Evolutionary conservation across 2,329 filamentous ascomycete species (phyloP), one percentile per base, ranked within the genome.

Genomic region (Pseudovirgaria hyperparasitica): DNA sequence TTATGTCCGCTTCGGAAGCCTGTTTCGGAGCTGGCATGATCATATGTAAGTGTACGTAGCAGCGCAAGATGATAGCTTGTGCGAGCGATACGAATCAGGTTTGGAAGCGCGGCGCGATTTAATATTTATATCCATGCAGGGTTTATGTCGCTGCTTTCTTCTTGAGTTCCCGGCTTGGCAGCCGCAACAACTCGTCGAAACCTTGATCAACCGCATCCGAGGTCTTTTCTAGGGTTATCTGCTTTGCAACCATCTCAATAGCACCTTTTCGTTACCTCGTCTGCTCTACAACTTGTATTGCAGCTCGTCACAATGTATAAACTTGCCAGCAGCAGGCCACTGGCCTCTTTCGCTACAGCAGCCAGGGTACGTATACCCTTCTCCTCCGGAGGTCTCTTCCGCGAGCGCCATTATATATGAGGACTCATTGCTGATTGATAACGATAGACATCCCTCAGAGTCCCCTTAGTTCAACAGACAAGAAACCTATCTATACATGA

Each of bases 401-500:
- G 41, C 33, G 43, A 38, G 35, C 30, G 28, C 39, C 42, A 40
- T 39, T 31, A 38, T 45, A 31, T 40, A 38, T 37, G 40, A 30
- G 11, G 25, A 22, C 26, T 14, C 22, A 23, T 18, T 35, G 37
- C 45, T 54, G 30, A 55, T 36, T 27, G 24, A 30, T 15, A 27
- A 28, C 65, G 81, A 62, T 70, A 75, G 48, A 58, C 61, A 27
- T 61, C 67, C 32, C 44, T 67, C 39, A 62, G 60, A 47, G 61
- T 55, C 45, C 58, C 63, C 70, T 48, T 70, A 62, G 44, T 71
- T 51, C 78, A 90, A 62, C 86, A 94, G 64, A 73, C 70, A 62
- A 75, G 90, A 66, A 76, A 80, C 52, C 73, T 98, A 54, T 90
- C 84, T 54, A 93, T 98, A 52, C 90, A 98, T 70, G 90, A 98